Evolutionary conservation across 2,329 filamentous ascomycete genomes (phyloP).

Genomic region (Aspergillus neotritici): DNA sequence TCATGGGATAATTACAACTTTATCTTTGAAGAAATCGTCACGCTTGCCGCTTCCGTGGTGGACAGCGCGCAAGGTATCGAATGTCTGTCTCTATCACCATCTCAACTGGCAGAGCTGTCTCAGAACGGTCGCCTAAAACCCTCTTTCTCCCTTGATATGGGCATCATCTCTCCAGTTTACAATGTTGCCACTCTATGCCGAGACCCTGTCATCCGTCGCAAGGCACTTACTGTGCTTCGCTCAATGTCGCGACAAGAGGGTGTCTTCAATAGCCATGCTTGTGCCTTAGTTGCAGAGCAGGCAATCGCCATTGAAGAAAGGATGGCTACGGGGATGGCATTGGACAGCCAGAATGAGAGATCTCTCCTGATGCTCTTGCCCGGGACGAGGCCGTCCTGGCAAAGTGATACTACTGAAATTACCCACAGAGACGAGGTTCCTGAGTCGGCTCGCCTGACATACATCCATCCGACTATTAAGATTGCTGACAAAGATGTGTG

Average conservation of each 20-base stretch:
- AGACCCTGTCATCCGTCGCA: conserved; percentile 24
- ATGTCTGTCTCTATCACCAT: conserved; percentile 1
- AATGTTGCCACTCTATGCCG: conserved; percentile 26
- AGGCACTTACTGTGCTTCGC: conserved; percentile 21
- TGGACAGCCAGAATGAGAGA: not conserved
- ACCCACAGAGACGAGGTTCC: conserved; percentile 1
- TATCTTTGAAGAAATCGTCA: conserved; percentile 21
- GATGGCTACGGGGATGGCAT: not conserved
- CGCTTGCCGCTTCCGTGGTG: conserved; percentile 21
- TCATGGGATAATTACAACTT: conserved; percentile 20
- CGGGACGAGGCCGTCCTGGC: not conserved
- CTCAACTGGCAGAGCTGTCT: not conserved
- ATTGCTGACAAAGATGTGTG: conserved; percentile 1
- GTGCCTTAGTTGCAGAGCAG: conserved; percentile 17
- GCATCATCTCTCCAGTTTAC: conserved; percentile 22
- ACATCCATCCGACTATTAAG: conserved; percentile 5
- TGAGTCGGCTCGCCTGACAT: conserved; percentile 3
- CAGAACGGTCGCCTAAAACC: conserved; percentile 1
- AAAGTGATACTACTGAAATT: too few species aligned
- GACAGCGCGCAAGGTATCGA: not conserved
- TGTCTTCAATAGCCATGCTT: conserved; percentile 16
- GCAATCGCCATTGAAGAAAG: conserved; percentile 20
- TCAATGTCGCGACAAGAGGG: conserved; percentile 18
- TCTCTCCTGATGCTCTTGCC: not conserved
- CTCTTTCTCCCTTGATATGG: conserved; percentile 26